These are phyloP conservation scores for Anthracocystis panici-leucophaei DNA, from an alignment of 1,284 basidiomycete genomes.

Conservation along the genomic window DNA sequence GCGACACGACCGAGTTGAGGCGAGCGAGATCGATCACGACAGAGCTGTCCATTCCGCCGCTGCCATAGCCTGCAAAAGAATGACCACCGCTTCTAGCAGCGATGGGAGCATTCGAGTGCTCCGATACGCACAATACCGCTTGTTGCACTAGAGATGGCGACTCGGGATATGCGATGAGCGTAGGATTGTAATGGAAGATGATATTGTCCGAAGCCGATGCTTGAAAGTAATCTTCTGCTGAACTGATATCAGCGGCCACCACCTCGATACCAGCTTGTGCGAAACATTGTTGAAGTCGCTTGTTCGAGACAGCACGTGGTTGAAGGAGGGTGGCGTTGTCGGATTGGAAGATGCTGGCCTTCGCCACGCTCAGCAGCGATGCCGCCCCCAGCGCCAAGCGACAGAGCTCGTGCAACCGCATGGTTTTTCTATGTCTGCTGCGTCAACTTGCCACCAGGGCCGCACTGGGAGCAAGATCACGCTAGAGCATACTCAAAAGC, in stretches of 20 bases:
- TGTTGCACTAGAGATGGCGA: conserved; percentile 49
- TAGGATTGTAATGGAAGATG: conserved; percentile 66
- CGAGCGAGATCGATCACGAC: conserved; percentile 61
- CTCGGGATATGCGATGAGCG: conserved; percentile 63
- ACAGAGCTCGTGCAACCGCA: background rate
- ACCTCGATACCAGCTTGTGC: conserved; percentile 26
- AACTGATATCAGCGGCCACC: conserved; percentile 34
- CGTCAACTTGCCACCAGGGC: background rate
- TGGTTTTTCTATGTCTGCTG: background rate
- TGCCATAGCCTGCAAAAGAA: conserved; percentile 65
- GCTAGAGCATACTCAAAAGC: too few relatives aligned
- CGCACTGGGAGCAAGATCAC: too few relatives aligned
- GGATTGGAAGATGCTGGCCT: background rate
- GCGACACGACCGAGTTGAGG: conserved; percentile 56
- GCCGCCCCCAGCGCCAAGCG: background rate
- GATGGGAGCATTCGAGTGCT: conserved; percentile 48
- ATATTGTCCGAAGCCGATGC: conserved; percentile 67
- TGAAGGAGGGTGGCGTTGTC: conserved; percentile 7
- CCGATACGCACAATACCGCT: conserved; percentile 47
- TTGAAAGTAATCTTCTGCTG: conserved; percentile 35
- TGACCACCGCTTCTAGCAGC: conserved; percentile 69
- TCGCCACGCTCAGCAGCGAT: background rate
- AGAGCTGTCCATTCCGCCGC: conserved; percentile 64
- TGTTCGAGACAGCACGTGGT: conserved; percentile 7
- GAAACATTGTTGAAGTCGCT: conserved; percentile 21